Evolutionary conservation across 2,329 filamentous ascomycete genomes (phyloP).

Genomic region (Pleomassaria siparia): DNA sequence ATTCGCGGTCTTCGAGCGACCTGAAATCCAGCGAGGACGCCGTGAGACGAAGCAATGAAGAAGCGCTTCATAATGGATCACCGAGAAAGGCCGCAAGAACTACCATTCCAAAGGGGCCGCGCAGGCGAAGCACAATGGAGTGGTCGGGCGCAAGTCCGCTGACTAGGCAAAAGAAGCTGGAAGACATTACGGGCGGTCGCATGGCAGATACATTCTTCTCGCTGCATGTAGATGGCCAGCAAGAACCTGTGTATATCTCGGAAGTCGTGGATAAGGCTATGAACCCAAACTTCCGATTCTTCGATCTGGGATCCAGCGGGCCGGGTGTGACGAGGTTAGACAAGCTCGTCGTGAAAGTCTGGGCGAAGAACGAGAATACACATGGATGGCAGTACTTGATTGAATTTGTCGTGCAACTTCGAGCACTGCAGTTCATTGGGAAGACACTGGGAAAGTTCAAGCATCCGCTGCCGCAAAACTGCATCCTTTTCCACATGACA

Average conservation of each 20-base stretch:
- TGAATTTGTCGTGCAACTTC: conserved; percentile 70
- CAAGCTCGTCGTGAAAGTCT: conserved; percentile 69
- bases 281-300: conserved; percentile 87
- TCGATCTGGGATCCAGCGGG: conserved; percentile 69
- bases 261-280: conserved; percentile 78
- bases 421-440: conserved; percentile 76
- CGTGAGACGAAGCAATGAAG: conserved; percentile 22
- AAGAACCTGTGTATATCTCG: conserved; percentile 84
- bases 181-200: conserved; percentile 68
- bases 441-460: conserved; percentile 61
- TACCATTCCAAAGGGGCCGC: conserved; percentile 35
- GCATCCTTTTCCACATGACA: conserved; percentile 78
- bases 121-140: conserved; percentile 62
- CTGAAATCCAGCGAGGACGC: conserved; percentile 43
- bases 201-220: conserved; percentile 91
- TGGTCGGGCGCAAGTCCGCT: conserved; percentile 63
- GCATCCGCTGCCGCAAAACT: conserved; percentile 77
- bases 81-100: conserved; percentile 35
- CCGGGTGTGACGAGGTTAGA: conserved; percentile 67
- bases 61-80: conserved; percentile 22
- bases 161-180: conserved; percentile 71
- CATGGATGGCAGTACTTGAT: conserved; percentile 65
- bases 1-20: conserved; percentile 62
- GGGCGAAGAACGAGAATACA: conserved; percentile 63
- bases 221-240: conserved; percentile 66